These are phyloP conservation scores for Apostasia shenzhenica DNA, from an alignment of 106 monocot genomes.

Conservation along the genomic window DNA sequence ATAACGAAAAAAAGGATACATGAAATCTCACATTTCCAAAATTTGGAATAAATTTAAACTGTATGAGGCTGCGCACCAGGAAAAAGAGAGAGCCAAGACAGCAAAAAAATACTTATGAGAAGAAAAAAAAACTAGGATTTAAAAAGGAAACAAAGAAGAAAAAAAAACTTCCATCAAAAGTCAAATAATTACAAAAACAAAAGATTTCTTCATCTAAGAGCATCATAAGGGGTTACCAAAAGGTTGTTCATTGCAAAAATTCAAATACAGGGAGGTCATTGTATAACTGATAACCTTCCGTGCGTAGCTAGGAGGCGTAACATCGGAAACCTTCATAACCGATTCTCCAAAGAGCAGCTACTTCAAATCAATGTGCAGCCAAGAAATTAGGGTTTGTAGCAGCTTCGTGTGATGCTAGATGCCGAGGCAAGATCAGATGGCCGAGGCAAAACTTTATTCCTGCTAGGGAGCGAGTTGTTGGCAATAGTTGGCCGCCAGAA, in stretches of 20 bases:
- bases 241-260: background rate
- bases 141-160: background rate
- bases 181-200: background rate
- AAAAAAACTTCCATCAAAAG: background rate
- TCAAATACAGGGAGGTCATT: background rate
- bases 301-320: background rate
- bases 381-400: no score
- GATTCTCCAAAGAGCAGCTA: background rate
- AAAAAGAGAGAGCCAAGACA: no score
- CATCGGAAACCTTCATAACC: slow-evolving; percentile 10
- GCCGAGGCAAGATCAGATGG: no score
- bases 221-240: background rate
- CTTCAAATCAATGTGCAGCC: no score
- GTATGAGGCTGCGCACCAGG: no score
- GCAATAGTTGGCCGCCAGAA: no score
- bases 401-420: no score
- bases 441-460: no score
- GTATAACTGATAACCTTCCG: background rate
- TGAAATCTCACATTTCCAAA: background rate
- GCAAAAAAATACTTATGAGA: no score
- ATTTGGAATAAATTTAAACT: background rate
- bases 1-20: background rate
- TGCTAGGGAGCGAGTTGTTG: no score
- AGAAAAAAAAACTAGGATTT: no score
- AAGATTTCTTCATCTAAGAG: background rate